These are phyloP conservation scores for Penicillium sp. DNA, from an alignment of 2,329 filamentous ascomycete genomes.

Conservation along the genomic window DNA sequence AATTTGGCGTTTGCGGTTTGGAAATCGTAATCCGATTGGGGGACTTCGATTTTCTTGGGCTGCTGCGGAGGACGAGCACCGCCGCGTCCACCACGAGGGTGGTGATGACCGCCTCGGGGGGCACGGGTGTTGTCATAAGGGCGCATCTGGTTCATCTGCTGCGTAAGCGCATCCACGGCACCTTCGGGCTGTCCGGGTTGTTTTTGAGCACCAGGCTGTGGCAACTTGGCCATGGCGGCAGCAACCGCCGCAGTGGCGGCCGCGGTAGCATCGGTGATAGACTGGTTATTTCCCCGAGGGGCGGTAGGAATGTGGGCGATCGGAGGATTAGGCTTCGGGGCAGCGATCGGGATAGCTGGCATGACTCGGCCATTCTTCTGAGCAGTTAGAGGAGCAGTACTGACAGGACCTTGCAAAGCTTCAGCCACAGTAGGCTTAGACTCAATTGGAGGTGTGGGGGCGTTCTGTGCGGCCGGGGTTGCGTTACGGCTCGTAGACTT, in stretches of 20 bases:
- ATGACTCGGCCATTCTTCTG: constrained; percentile 46
- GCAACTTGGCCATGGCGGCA: constrained; percentile 53
- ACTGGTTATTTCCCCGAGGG: constrained; percentile 29
- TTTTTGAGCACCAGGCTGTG: constrained; percentile 40
- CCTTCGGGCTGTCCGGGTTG: constrained; percentile 34
- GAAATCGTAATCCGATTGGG: constrained; percentile 90
- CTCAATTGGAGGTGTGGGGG: constrained; percentile 40
- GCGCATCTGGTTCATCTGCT: constrained; percentile 49
- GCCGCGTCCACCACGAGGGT: constrained; percentile 49
- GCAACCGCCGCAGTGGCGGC: constrained; percentile 53
- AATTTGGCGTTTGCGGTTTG: constrained; percentile 82
- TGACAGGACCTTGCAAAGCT: constrained; percentile 32
- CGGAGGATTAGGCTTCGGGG: constrained; percentile 28
- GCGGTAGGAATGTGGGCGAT: constrained; percentile 28
- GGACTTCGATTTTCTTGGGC: constrained; percentile 77
- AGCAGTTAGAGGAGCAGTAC: constrained; percentile 25
- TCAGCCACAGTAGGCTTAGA: constrained; percentile 42
- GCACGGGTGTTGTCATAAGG: constrained; percentile 41
- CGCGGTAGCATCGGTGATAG: constrained; percentile 49
- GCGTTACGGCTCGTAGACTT: constrained; percentile 38
- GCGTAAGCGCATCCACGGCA: constrained; percentile 45
- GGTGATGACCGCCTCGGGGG: constrained; percentile 41
- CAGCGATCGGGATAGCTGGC: constrained; percentile 49
- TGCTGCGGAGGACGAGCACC: constrained; percentile 46
- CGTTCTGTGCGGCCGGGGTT: constrained; percentile 36